These are phyloP conservation scores for Cotoneaster glaucophyllus DNA, from an alignment of 306 rosid genomes.

Conservation along the genomic window DNA sequence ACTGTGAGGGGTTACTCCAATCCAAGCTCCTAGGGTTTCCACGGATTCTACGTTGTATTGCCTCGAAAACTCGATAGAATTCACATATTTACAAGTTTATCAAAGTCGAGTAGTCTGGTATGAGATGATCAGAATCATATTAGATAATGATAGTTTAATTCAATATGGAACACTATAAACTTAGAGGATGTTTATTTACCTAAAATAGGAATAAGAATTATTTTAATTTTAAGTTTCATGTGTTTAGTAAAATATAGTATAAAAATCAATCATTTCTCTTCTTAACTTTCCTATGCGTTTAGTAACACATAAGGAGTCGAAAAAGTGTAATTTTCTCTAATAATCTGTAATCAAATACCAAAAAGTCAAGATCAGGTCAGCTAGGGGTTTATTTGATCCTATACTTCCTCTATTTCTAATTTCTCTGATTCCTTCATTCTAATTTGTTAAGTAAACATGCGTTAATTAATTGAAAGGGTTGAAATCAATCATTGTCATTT, in stretches of 20 bases:
- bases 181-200: not conserved
- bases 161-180: no score
- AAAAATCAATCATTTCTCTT: no score
- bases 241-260: no score
- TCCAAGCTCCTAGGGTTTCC: not conserved
- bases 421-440: no score
- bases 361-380: no score
- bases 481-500: not conserved
- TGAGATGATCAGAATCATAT: not conserved
- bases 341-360: not conserved
- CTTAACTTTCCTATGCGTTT: no score
- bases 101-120: not conserved
- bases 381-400: no score
- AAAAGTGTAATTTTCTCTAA: no score
- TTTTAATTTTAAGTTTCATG: not conserved
- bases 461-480: not conserved
- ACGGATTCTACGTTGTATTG: not conserved
- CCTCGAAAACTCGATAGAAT: not conserved
- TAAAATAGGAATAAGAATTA: no score
- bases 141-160: not conserved
- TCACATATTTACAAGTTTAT: not conserved
- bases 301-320: no score
- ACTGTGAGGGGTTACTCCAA: not conserved
- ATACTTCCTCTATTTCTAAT: no score
- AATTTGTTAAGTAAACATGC: no score